phyloP scores from a whole-genome alignment of 306 rosid species.

The Quercus parvula region DNA sequence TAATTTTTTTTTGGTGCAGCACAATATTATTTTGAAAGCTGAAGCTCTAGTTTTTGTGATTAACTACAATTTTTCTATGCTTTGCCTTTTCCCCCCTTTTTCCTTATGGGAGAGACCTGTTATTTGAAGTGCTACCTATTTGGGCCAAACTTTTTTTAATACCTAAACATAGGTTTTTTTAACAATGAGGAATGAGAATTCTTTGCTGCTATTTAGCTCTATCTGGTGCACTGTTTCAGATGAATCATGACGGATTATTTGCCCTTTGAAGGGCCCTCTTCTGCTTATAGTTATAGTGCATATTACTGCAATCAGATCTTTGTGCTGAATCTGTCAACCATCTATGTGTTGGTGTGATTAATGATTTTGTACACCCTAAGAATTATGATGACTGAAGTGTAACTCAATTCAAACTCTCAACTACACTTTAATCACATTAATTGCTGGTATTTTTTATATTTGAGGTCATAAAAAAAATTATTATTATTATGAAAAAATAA shows the following conservation, averaged over 20 bases:
- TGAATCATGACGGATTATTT: not conserved
- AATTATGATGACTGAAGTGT: not conserved
- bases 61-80: not conserved
- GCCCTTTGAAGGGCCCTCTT: not conserved
- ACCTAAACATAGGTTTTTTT: not conserved
- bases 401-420: not conserved
- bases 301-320: too few species aligned
- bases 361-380: not conserved
- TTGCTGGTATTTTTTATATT: not conserved
- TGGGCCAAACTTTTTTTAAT: not conserved
- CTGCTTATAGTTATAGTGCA: too few species aligned
- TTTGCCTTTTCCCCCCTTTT: not conserved
- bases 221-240: not conserved
- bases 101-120: not conserved
- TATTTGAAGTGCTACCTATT: not conserved
- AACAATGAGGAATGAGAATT: not conserved
- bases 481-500: too few species aligned
- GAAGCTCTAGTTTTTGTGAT: not conserved
- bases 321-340: too few species aligned
- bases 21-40: conserved; percentile 4
- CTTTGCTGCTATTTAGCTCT: not conserved
- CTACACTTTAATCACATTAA: not conserved
- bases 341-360: not conserved
- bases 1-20: conserved; percentile 7
- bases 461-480: not conserved